Evolutionary conservation across 2,329 filamentous ascomycete genomes (phyloP).

Genomic region (Claviceps spartinae): DNA sequence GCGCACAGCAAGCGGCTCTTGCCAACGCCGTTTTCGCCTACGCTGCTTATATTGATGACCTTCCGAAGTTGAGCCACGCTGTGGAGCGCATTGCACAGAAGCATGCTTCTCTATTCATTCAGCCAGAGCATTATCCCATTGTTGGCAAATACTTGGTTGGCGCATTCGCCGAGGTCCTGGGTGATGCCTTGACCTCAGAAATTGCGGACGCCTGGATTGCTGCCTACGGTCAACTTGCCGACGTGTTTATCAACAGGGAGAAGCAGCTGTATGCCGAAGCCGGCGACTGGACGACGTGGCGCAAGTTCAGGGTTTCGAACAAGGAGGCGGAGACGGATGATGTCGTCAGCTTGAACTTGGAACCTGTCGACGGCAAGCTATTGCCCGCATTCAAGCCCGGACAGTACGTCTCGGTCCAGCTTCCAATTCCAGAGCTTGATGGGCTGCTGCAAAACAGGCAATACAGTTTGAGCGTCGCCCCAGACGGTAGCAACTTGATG

Average conservation of each 20-base stretch:
- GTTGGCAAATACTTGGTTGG: slow-evolving; percentile 56
- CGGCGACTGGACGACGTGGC: slow-evolving; percentile 32
- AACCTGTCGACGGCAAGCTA: slow-evolving; percentile 39
- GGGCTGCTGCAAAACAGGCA: slow-evolving; percentile 58
- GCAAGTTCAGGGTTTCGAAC: slow-evolving; percentile 39
- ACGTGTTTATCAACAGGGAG: slow-evolving; percentile 57
- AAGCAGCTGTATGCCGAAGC: slow-evolving; percentile 41
- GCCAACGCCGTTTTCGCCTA: slow-evolving; percentile 59
- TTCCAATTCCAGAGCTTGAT: slow-evolving; percentile 43
- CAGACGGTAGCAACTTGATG: slow-evolving; percentile 27
- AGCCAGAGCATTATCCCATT: slow-evolving; percentile 54
- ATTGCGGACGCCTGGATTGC: slow-evolving; percentile 58
- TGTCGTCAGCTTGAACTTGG: slow-evolving; percentile 58
- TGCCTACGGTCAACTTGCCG: slow-evolving; percentile 58
- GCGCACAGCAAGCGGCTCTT: slow-evolving; percentile 56
- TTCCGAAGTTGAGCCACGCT: slow-evolving; percentile 40
- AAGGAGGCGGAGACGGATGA: slow-evolving; percentile 47
- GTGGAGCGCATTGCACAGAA: slow-evolving; percentile 63
- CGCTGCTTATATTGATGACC: slow-evolving; percentile 57
- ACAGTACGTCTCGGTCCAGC: slow-evolving; percentile 57
- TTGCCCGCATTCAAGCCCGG: slow-evolving; percentile 54
- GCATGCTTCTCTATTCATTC: slow-evolving; percentile 58
- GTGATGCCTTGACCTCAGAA: slow-evolving; percentile 50
- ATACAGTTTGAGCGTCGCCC: slow-evolving; percentile 57
- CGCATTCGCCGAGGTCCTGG: slow-evolving; percentile 55